Evolutionary conservation across 2,329 filamentous ascomycete genomes (phyloP).

Genomic region (Beauveria varroae): DNA sequence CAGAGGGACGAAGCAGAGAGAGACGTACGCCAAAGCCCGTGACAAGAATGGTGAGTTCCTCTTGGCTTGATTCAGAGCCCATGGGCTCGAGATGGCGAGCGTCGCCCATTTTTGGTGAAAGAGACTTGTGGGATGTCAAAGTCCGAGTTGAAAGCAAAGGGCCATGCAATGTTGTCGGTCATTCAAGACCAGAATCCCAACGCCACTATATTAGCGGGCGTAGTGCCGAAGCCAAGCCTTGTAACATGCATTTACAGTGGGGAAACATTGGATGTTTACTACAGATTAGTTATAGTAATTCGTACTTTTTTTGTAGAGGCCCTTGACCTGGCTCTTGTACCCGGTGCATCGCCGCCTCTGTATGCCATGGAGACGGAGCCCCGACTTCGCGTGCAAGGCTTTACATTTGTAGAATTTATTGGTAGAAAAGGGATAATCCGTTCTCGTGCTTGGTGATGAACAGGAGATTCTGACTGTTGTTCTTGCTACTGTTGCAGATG

Average conservation of each 20-base stretch:
- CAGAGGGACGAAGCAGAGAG: background rate
- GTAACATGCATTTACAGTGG: background rate
- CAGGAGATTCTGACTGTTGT: too few species aligned
- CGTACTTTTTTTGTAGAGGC: too few species aligned
- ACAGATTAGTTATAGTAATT: background rate
- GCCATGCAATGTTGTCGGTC: background rate
- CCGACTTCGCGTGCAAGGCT: background rate
- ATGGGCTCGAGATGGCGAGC: conserved; percentile 13
- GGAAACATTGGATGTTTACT: background rate
- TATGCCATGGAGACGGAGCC: background rate
- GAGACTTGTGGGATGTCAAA: background rate
- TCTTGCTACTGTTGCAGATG: too few species aligned
- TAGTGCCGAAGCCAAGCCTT: background rate
- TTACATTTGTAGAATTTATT: too few species aligned
- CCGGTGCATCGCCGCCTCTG: background rate
- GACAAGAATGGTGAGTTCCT: conserved; percentile 51
- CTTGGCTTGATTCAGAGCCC: conserved; percentile 29
- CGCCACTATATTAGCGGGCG: background rate
- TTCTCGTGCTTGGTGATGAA: too few species aligned
- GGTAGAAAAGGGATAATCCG: too few species aligned
- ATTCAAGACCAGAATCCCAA: background rate
- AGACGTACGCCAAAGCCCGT: conserved; percentile 53
- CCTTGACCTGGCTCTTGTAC: background rate
- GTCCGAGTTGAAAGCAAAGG: background rate
- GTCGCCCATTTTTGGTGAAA: background rate